Percentiles rank a stretch among this genome's conserved stretches.
These are phyloP conservation scores for Colletotrichum shisoi DNA, from an alignment of 2,329 filamentous ascomycete species.

Conservation along the genomic window DNA sequence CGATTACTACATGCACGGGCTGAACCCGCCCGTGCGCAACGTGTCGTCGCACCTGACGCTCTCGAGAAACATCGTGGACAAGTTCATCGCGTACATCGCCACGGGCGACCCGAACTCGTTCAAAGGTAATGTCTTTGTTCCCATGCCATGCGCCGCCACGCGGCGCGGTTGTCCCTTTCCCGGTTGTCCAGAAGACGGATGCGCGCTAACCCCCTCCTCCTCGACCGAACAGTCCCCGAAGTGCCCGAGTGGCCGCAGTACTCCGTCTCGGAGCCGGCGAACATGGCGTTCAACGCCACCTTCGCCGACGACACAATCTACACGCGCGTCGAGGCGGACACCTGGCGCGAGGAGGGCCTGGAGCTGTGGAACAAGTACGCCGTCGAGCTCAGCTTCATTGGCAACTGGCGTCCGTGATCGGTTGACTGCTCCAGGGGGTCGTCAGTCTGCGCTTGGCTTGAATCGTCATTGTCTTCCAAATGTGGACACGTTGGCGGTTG, in stretches of 20 bases:
- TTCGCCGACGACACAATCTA: constrained; percentile 37
- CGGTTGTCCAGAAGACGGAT: background rate
- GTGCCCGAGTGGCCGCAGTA: constrained; percentile 40
- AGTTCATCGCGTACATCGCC: constrained; percentile 39
- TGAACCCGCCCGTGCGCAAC: constrained; percentile 37
- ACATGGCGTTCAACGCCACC: constrained; percentile 40
- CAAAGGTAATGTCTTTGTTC: constrained; percentile 21
- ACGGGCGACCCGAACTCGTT: constrained; percentile 38
- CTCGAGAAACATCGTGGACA: constrained; percentile 36
- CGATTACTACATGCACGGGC: constrained; percentile 38
- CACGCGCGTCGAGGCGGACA: constrained; percentile 37
- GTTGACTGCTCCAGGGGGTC: too few relatives aligned
- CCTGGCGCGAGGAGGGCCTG: constrained; percentile 33
- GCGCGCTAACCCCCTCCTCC: background rate
- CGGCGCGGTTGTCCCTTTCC: background rate
- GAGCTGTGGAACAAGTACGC: constrained; percentile 22
- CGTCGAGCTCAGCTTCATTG: constrained; percentile 12
- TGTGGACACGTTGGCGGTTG: background rate
- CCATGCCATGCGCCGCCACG: background rate
- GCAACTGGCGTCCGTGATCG: constrained; percentile 11
- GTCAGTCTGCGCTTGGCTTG: background rate
- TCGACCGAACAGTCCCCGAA: constrained; percentile 9
- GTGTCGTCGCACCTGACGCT: constrained; percentile 37
- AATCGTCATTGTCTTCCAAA: too few relatives aligned
- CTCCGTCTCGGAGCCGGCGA: constrained; percentile 34